phyloP scores from a whole-genome alignment of 2,329 filamentous ascomycete genomes.

The Ascochyta clinopodiicola region DNA sequence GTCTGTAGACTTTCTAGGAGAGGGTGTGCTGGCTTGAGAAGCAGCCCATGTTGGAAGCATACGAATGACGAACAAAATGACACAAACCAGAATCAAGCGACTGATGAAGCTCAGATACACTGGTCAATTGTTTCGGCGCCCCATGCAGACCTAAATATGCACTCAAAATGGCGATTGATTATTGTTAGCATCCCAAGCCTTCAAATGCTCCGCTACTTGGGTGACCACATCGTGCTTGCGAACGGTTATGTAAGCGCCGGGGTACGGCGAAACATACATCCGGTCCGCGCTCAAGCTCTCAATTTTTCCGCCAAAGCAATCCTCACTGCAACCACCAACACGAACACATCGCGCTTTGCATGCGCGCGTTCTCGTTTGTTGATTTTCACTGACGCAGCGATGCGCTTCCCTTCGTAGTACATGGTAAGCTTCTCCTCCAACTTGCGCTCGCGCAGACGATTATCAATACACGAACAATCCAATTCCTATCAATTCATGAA shows the following conservation, averaged over 20 bases:
- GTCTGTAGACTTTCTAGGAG: not conserved
- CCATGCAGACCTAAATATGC: not conserved
- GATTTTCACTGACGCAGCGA: constrained; percentile 24
- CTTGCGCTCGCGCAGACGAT: constrained; percentile 49
- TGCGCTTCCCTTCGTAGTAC: constrained; percentile 5
- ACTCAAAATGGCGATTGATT: not conserved
- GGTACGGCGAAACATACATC: constrained; percentile 1
- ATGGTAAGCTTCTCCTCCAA: constrained; percentile 25
- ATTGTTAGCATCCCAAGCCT: not conserved
- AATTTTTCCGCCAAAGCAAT: constrained; percentile 33
- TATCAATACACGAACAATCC: constrained; percentile 59
- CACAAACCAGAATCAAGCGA: not conserved
- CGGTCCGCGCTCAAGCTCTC: constrained; percentile 15
- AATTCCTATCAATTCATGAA: constrained; percentile 64
- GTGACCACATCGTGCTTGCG: constrained; percentile 9
- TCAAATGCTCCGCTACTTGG: not conserved
- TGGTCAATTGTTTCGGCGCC: not conserved
- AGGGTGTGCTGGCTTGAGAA: not conserved
- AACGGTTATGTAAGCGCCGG: constrained; percentile 1
- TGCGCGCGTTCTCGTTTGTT: constrained; percentile 18
- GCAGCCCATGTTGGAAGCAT: not conserved
- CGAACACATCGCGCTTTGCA: constrained; percentile 20
- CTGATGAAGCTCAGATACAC: not conserved
- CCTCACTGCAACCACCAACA: constrained; percentile 20
- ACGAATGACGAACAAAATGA: not conserved